Evolutionary conservation across 1,139 yeast species (phyloP).

Genomic region (Candida sanyaensis): DNA sequence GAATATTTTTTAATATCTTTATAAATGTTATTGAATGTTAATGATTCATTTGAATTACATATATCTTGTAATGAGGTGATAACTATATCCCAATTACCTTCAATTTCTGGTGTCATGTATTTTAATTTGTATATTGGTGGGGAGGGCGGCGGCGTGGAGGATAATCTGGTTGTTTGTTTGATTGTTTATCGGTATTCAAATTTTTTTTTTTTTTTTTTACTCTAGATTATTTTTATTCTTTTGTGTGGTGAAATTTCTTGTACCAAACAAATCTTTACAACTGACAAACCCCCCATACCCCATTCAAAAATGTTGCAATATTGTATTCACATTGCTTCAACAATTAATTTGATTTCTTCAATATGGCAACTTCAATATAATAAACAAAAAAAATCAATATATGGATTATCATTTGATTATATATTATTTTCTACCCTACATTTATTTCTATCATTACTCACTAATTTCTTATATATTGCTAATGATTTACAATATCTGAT

Average conservation of each 20-base stretch:
- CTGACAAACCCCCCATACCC: not conserved
- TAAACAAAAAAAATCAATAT: conserved; percentile 22
- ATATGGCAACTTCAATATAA: conserved; percentile 20
- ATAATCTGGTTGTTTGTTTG: not conserved
- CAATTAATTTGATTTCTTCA: not conserved
- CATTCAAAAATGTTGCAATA: conserved; percentile 1
- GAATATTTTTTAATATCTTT: conserved; percentile 20
- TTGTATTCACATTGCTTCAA: not conserved
- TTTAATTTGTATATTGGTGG: not conserved
- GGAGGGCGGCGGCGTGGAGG: too few relatives aligned
- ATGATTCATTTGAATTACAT: conserved; percentile 59
- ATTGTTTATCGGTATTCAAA: not conserved
- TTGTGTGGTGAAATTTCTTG: too few relatives aligned
- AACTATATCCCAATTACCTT: conserved; percentile 70
- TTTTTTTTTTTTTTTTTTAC: not conserved
- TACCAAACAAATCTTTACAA: too few relatives aligned
- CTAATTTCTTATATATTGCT: conserved; percentile 18
- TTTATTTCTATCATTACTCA: conserved; percentile 13
- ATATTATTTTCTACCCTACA: conserved; percentile 18
- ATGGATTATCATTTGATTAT: conserved; percentile 32
- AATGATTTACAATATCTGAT: conserved; percentile 16
- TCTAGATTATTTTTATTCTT: not conserved
- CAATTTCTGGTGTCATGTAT: conserved; percentile 30
- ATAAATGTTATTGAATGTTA: conserved; percentile 50
- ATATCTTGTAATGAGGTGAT: conserved; percentile 68